phyloP scores from a whole-genome alignment of 805 yeast species.

The Naumovozyma dairenensis region DNA sequence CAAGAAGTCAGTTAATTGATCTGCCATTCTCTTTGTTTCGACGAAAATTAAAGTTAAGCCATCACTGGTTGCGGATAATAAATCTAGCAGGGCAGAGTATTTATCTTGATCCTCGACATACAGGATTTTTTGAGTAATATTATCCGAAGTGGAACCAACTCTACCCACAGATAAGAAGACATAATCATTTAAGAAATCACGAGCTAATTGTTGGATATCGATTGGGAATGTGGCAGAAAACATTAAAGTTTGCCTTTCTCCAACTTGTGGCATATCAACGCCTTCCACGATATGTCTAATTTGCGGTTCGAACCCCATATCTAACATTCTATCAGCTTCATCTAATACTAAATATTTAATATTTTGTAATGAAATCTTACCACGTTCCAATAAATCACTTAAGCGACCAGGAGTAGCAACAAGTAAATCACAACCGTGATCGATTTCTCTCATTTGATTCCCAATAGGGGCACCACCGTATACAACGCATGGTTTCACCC shows the following conservation, averaged over 20 bases:
- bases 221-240: constrained; percentile 98
- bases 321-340: constrained; percentile 99
- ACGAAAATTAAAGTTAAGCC: constrained; percentile 90
- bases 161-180: constrained; percentile 94
- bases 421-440: constrained; percentile 85
- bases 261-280: constrained; percentile 90
- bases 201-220: constrained; percentile 91
- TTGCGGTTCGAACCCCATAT: constrained; percentile 99
- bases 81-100: constrained; percentile 77
- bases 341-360: constrained; percentile 88
- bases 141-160: constrained; percentile 97
- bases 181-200: constrained; percentile 91
- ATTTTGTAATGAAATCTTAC: constrained; percentile 75
- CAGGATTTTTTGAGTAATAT: constrained; percentile 85
- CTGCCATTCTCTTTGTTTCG: constrained; percentile 98
- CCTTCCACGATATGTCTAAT: constrained; percentile 95
- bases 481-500: constrained; percentile 93
- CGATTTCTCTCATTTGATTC: constrained; percentile 73
- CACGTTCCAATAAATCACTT: constrained; percentile 89
- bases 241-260: constrained; percentile 89
- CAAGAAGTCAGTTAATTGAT: constrained; percentile 81
- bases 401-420: constrained; percentile 99
- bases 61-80: constrained; percentile 64
- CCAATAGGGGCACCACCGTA: constrained; percentile 97
- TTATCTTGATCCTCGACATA: constrained; percentile 90